Evolutionary conservation across 257 asterid genomes (phyloP).

Genomic region (Salvia rosmarinus): DNA sequence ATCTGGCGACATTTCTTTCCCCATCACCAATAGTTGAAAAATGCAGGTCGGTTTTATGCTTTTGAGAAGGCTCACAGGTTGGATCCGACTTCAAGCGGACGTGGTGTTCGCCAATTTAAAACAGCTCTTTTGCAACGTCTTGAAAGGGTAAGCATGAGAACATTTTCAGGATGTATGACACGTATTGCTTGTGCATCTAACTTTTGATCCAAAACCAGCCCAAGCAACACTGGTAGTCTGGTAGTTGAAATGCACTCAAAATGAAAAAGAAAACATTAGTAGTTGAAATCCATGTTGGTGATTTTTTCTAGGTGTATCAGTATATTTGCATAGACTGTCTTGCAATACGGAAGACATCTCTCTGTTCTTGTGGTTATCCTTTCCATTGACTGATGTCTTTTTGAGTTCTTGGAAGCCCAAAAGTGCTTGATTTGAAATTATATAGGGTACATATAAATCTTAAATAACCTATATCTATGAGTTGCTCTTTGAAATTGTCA

Average conservation of each 20-base stretch:
- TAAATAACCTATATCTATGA: too few species aligned
- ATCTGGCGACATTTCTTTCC: background rate
- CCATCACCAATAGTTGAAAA: slow-evolving; percentile 23
- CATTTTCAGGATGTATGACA: slow-evolving; percentile 9
- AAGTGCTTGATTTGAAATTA: too few species aligned
- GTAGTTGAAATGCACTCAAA: too few species aligned
- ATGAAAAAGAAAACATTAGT: background rate
- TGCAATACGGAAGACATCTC: background rate
- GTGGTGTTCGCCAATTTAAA: slow-evolving; percentile 95
- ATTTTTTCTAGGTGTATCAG: background rate
- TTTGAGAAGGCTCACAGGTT: slow-evolving; percentile 91
- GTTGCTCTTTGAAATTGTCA: too few species aligned
- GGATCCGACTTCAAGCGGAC: slow-evolving; percentile 95
- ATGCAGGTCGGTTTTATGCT: slow-evolving; percentile 88
- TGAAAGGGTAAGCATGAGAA: slow-evolving; percentile 63
- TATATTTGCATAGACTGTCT: background rate
- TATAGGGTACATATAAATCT: too few species aligned
- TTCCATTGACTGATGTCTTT: too few species aligned
- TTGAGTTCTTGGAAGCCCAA: too few species aligned
- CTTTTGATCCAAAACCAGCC: too few species aligned
- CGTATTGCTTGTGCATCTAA: too few species aligned
- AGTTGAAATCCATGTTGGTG: background rate
- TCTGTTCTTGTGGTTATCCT: too few species aligned
- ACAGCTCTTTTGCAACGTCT: slow-evolving; percentile 92
- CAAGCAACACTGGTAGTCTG: too few species aligned